phyloP scores from a whole-genome alignment of 495 filamentous ascomycete species.

The Hypoxylon subgilvum region DNA sequence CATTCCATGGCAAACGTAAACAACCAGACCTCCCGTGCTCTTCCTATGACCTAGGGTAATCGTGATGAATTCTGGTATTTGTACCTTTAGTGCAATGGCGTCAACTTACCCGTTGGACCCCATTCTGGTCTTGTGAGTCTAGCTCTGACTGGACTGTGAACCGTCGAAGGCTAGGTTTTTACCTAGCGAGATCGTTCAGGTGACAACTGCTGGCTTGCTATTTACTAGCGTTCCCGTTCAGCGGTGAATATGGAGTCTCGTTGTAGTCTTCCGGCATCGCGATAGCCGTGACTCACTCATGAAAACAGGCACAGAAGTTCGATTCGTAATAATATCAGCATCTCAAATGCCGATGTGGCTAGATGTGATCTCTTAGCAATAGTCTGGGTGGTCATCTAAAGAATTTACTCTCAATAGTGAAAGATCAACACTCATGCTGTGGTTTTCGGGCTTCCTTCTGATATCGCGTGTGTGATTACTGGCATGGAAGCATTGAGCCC shows the following conservation, averaged over 20 bases:
- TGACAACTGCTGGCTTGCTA: conserved; percentile 4
- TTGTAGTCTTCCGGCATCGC: conserved; percentile 5
- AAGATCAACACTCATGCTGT: conserved; percentile 21
- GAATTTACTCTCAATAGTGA: conserved; percentile 15
- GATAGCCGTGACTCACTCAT: conserved; percentile 13
- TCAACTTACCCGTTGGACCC: neutral
- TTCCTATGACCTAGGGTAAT: too few relatives aligned
- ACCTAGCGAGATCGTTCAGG: conserved; percentile 17
- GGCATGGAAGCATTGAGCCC: conserved; percentile 18
- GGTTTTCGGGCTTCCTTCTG: conserved; percentile 14
- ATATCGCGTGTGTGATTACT: conserved; percentile 13
- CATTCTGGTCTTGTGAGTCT: conserved; percentile 5
- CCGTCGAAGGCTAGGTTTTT: conserved; percentile 12
- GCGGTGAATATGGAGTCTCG: conserved; percentile 22
- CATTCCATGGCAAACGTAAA: too few relatives aligned
- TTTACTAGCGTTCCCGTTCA: conserved; percentile 13
- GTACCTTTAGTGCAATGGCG: neutral
- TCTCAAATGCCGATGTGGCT: conserved; percentile 22
- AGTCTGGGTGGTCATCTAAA: conserved; percentile 15
- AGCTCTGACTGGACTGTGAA: conserved; percentile 11
- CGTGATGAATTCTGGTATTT: neutral
- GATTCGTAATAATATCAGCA: conserved; percentile 9
- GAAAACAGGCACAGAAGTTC: conserved; percentile 8
- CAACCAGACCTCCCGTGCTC: too few relatives aligned
- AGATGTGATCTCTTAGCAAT: conserved; percentile 6